phyloP scores from a whole-genome alignment of 108 stramenopile species.

The Pseudonitzschia multiseries region DNA sequence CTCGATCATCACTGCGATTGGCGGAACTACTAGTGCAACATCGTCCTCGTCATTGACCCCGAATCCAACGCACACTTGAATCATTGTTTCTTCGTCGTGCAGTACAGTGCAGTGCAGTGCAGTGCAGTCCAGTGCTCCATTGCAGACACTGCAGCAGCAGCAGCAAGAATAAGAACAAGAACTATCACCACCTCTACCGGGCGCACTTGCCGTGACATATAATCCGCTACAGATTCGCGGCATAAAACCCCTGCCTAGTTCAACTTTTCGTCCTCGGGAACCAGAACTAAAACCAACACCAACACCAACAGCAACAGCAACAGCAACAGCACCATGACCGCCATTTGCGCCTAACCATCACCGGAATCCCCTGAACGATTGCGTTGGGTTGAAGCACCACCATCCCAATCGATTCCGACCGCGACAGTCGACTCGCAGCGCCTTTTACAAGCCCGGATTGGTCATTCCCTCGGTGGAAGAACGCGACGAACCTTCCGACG shows the following conservation, averaged over 20 bases:
- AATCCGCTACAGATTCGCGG: too few species aligned
- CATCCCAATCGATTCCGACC: neutral
- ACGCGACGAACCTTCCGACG: neutral
- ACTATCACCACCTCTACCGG: too few species aligned
- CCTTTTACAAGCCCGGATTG: slow-evolving; percentile 10
- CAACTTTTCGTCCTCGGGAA: too few species aligned
- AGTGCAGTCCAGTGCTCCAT: too few species aligned
- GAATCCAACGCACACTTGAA: too few species aligned
- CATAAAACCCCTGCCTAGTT: too few species aligned
- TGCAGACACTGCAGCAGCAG: too few species aligned
- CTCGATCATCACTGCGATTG: neutral
- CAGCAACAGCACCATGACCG: neutral
- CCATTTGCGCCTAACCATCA: slow-evolving; percentile 5
- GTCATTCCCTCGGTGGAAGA: neutral
- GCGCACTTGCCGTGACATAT: too few species aligned
- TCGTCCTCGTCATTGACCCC: neutral
- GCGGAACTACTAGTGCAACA: neutral
- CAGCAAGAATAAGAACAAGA: too few species aligned
- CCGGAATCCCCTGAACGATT: slow-evolving; percentile 1
- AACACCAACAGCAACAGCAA: neutral
- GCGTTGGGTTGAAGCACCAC: neutral
- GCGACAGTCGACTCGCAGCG: neutral
- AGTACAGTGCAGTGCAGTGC: too few species aligned
- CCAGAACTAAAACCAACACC: neutral
- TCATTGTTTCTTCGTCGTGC: too few species aligned